These are phyloP conservation scores for Colletotrichum limetticola DNA, from an alignment of 2,329 filamentous ascomycete genomes.

Conservation along the genomic window DNA sequence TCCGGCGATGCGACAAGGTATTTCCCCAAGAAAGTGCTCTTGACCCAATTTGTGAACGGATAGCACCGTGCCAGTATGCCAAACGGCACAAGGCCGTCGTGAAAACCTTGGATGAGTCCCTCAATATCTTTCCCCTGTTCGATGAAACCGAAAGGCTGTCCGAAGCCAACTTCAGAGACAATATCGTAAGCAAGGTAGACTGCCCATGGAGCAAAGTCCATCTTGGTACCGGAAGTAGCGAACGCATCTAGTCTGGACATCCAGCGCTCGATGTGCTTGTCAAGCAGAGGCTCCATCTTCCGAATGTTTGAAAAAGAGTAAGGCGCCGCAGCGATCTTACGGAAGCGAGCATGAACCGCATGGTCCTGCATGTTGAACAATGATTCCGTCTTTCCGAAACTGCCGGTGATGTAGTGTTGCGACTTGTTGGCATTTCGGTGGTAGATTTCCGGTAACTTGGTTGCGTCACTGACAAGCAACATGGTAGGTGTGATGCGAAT, in stretches of 20 bases:
- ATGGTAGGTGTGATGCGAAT: constrained; percentile 64
- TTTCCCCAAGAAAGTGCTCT: constrained; percentile 61
- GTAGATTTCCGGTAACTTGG: constrained; percentile 66
- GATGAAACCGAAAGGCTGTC: constrained; percentile 66
- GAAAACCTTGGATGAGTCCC: constrained; percentile 64
- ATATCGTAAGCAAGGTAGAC: constrained; percentile 68
- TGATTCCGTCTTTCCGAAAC: constrained; percentile 64
- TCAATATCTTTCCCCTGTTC: constrained; percentile 61
- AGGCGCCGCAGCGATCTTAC: constrained; percentile 64
- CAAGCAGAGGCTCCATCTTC: constrained; percentile 68
- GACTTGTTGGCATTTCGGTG: constrained; percentile 66
- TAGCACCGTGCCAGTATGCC: constrained; percentile 62
- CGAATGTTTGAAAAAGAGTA: constrained; percentile 68
- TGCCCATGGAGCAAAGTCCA: constrained; percentile 68
- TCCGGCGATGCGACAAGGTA: constrained; percentile 64
- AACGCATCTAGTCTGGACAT: constrained; percentile 59
- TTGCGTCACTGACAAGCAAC: constrained; percentile 63
- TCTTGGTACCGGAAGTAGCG: constrained; percentile 51
- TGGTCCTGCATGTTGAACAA: constrained; percentile 68
- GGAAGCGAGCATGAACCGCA: constrained; percentile 59
- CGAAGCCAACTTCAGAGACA: constrained; percentile 66
- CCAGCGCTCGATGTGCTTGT: constrained; percentile 62
- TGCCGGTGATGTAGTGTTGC: constrained; percentile 67
- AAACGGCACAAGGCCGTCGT: constrained; percentile 61
- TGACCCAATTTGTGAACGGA: constrained; percentile 65